Base-by-base conservation (phyloP, 2,329 filamentous ascomycete genomes). In the Hypomyces rosellus region DNA sequence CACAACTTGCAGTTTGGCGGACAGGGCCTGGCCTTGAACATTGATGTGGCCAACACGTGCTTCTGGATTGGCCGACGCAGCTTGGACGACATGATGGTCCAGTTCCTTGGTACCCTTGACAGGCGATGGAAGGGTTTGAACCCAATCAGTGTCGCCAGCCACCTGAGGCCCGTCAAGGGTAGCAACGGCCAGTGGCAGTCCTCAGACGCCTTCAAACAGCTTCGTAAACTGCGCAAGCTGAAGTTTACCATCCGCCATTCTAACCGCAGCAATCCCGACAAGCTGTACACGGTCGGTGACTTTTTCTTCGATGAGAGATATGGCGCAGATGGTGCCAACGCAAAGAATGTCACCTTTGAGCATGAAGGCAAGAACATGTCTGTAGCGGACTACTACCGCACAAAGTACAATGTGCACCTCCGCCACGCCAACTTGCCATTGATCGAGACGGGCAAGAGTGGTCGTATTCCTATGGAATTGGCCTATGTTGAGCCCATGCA, bases 31-130 rank as follows among this genome's bases (percentile, higher is more conserved):
- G 82, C 87, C 0, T 73, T 99, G 63, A 97, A 96, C 59, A 82
- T 95, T 11, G 92, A 99, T 61, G 86, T 96, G 30, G 86, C 91
- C 50, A 96, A 97, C 63, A 88, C 89, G 0, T 88, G 87, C 12
- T 99, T 99, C 71, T 97, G 88, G 86, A 76, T 68, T 0, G 66
- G 62, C 0, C 55, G 63, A 2, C 67, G 71, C 42, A 63, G 61
- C 1, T 46, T 80, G 4, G 68, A 71, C 15, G 58, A 68, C 3
- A 50, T 78, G 2, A 50, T 60, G 42, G 61, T 66, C 64, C 62
- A 68, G 48, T 68, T 65, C 16, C 57, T 67, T 40, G 65, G 54
- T 30, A 59, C 59, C 3, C 57, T 59, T 34, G 68, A 71, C 22
- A 52, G 45, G 1, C 60, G 58, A 16, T 70, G 60, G 54, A 51